A percentile compares a stretch with the other conserved stretches of the same genome.
phyloP scores from a whole-genome alignment of 306 rosid genomes.

The Trifolium pratense region DNA sequence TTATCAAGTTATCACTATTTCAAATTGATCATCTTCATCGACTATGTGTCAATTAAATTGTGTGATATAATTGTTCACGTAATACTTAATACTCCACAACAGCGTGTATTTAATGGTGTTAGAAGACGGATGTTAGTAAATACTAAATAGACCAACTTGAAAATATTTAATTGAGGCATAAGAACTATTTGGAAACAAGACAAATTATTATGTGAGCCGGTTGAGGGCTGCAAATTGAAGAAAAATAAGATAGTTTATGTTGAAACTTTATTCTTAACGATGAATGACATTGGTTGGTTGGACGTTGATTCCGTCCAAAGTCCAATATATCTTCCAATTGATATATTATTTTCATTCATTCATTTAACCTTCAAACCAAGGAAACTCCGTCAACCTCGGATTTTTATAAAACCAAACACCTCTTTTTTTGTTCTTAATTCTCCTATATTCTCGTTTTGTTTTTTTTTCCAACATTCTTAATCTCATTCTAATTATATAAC shows the following conservation, averaged over 20 bases:
- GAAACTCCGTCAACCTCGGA: constrained; percentile 73
- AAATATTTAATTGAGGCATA: no score
- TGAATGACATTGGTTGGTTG: constrained; percentile 2
- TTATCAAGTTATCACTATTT: no score
- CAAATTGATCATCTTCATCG: no score
- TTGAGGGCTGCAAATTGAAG: constrained; percentile 10
- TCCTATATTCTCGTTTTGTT: constrained; percentile 17
- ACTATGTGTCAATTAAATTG: no score
- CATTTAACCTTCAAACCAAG: neutral
- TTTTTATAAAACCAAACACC: constrained; percentile 29
- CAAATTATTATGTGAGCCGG: neutral
- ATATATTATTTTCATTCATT: constrained; percentile 1
- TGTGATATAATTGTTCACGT: no score
- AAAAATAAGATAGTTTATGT: neutral
- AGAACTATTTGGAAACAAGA: no score
- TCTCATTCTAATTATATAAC: constrained; percentile 35
- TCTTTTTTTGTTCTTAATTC: constrained; percentile 21
- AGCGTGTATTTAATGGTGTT: no score
- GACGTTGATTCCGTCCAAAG: constrained; percentile 13
- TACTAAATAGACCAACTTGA: no score
- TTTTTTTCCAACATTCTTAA: constrained; percentile 1
- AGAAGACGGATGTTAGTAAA: no score
- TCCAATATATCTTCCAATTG: neutral
- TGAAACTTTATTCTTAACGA: constrained; percentile 14
- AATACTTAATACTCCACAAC: no score